Evolutionary conservation across 768 basidiomycete species (phyloP).

Genomic region (Ramaria rubella): DNA sequence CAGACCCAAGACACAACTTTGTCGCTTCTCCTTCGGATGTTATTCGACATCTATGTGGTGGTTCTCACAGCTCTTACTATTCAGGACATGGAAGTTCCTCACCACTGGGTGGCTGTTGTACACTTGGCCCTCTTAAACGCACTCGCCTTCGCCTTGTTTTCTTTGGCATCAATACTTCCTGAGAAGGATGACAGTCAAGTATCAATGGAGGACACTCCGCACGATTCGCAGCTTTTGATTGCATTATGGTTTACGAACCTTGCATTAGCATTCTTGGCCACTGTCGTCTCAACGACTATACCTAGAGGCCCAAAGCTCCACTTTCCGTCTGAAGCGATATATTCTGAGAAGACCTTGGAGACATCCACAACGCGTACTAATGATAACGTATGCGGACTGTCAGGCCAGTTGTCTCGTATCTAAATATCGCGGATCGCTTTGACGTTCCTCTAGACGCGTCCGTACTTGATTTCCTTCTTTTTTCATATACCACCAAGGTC

Average conservation of each 20-base stretch:
- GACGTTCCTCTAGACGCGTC: slow-evolving; percentile 39
- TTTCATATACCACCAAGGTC: slow-evolving; percentile 83
- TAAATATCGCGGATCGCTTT: not conserved
- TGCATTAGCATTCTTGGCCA: slow-evolving; percentile 41
- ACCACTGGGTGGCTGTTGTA: slow-evolving; percentile 34
- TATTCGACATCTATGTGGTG: slow-evolving; percentile 55
- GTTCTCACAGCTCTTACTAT: slow-evolving; percentile 47
- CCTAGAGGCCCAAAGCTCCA: slow-evolving; percentile 71
- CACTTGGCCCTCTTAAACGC: slow-evolving; percentile 57
- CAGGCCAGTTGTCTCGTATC: slow-evolving; percentile 31
- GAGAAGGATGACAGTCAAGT: slow-evolving; percentile 16
- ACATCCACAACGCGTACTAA: slow-evolving; percentile 53
- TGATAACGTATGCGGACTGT: slow-evolving; percentile 68
- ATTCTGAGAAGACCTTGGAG: slow-evolving; percentile 62
- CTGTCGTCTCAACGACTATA: slow-evolving; percentile 42
- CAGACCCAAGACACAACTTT: slow-evolving; percentile 24
- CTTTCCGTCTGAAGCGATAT: slow-evolving; percentile 66
- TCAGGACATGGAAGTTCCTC: slow-evolving; percentile 14
- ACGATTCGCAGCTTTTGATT: slow-evolving; percentile 17
- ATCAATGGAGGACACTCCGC: slow-evolving; percentile 18
- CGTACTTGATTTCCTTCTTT: slow-evolving; percentile 59
- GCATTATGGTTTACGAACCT: slow-evolving; percentile 49
- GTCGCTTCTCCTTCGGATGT: slow-evolving; percentile 39
- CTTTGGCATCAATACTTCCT: slow-evolving; percentile 52
- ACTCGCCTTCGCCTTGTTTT: slow-evolving; percentile 40